Conservation (phyloP, 192 early-diverging fungal species). For the Pilobolus umbonatus region DNA sequence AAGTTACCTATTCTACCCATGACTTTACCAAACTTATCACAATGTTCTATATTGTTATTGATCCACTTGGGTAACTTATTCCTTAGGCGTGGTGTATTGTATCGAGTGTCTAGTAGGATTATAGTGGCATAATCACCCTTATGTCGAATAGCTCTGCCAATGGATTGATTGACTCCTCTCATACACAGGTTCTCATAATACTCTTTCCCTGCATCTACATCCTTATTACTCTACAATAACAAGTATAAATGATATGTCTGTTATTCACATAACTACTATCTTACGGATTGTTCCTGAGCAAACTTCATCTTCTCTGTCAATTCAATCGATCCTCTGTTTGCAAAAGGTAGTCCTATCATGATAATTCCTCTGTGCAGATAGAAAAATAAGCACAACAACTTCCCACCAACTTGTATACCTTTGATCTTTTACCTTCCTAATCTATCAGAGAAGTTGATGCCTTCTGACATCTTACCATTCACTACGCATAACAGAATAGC, state of each 20-base stretch:
- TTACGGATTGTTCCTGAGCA: conserved; percentile 33
- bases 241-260: background rate
- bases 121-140: conserved; percentile 82
- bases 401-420: background rate
- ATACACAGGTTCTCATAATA: conserved; percentile 92
- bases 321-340: conserved; percentile 72
- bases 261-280: background rate
- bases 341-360: conserved; percentile 87
- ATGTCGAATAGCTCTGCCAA: conserved; percentile 90
- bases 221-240: conserved; percentile 8
- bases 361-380: conserved; percentile 60
- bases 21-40: conserved; percentile 44
- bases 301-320: conserved; percentile 71
- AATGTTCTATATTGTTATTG: conserved; percentile 40
- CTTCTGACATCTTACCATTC: conserved; percentile 88
- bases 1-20: conserved; percentile 41
- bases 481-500: conserved; percentile 87
- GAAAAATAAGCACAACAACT: too few relatives aligned
- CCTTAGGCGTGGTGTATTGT: conserved; percentile 39
- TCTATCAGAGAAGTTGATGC: conserved; percentile 88
- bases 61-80: conserved; percentile 80
- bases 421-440: conserved; percentile 49
- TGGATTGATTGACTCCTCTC: conserved; percentile 89
- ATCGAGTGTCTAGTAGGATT: conserved; percentile 75
- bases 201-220: conserved; percentile 47